phyloP scores from a whole-genome alignment of 208 protist species.

The Leishmania gerbilli region DNA sequence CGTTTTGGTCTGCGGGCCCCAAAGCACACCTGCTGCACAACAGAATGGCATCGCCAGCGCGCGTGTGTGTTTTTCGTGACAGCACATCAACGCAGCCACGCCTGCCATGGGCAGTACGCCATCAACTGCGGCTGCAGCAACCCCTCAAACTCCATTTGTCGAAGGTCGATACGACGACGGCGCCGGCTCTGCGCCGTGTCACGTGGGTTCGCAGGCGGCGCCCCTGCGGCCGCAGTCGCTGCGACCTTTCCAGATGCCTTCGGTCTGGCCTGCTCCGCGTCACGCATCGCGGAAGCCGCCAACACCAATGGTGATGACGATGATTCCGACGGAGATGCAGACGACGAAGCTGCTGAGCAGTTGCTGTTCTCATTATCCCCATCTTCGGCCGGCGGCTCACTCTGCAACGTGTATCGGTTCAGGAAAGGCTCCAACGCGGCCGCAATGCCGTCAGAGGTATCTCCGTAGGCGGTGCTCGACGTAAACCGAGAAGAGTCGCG shows the following conservation, averaged over 20 bases:
- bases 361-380: not conserved
- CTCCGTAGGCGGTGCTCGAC: slow-evolving; percentile 8
- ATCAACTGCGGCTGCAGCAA: slow-evolving; percentile 62
- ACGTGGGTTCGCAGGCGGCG: not conserved
- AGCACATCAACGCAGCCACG: slow-evolving; percentile 20
- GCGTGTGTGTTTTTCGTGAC: not conserved
- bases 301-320: not conserved
- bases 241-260: not conserved
- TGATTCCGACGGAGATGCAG: not conserved
- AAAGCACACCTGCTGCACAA: not conserved
- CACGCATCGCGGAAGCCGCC: not conserved
- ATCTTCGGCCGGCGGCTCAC: slow-evolving; percentile 5
- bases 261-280: not conserved
- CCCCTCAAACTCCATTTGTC: slow-evolving; percentile 65
- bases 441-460: slow-evolving; percentile 26
- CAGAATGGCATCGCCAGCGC: not conserved
- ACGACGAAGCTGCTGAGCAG: not conserved
- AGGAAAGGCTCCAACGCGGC: slow-evolving; percentile 48
- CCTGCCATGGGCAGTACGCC: slow-evolving; percentile 63
- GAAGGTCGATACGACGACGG: slow-evolving; percentile 39
- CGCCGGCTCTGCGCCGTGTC: not conserved
- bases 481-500: slow-evolving; percentile 10
- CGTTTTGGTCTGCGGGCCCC: not conserved
- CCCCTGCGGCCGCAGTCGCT: not conserved
- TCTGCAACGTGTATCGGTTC: slow-evolving; percentile 44